These are phyloP conservation scores for Hypoxylon fragiforme DNA, from an alignment of 495 filamentous ascomycete genomes.

Conservation along the genomic window DNA sequence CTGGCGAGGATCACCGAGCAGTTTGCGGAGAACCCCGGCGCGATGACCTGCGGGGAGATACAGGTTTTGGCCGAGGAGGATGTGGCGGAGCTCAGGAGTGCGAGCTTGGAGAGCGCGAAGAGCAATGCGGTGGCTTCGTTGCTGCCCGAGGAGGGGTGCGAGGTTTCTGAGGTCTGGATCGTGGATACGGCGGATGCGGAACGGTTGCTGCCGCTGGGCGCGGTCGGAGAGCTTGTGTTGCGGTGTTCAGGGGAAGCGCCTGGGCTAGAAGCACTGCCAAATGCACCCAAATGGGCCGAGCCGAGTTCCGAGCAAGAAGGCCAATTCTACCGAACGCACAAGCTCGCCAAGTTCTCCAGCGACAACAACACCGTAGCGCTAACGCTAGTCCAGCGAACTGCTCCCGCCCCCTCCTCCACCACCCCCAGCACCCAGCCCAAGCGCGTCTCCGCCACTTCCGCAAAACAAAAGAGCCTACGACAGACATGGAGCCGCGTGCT, in stretches of 20 bases:
- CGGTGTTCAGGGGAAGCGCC: conserved; percentile 30
- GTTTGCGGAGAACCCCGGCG: conserved; percentile 36
- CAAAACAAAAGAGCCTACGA: conserved; percentile 44
- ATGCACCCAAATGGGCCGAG: conserved; percentile 28
- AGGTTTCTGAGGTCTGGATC: conserved; percentile 39
- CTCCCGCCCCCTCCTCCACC: conserved; percentile 1
- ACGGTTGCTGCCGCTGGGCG: conserved; percentile 46
- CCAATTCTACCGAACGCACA: conserved; percentile 38
- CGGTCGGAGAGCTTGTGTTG: conserved; percentile 51
- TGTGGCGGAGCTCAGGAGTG: conserved; percentile 12
- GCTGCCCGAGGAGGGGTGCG: conserved; percentile 15
- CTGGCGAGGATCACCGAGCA: conserved; percentile 36
- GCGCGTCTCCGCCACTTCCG: conserved; percentile 32
- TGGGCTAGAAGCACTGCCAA: conserved; percentile 28
- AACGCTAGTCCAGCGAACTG: conserved; percentile 20
- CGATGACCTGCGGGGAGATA: conserved; percentile 34
- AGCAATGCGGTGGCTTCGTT: conserved; percentile 6
- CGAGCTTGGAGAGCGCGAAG: conserved; percentile 5
- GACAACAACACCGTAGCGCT: conserved; percentile 23
- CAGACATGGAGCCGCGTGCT: conserved; percentile 42
- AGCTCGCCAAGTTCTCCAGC: conserved; percentile 36
- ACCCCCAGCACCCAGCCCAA: conserved; percentile 15
- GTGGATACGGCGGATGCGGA: conserved; percentile 44
- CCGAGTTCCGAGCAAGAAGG: conserved; percentile 1
- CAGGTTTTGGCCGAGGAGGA: conserved; percentile 33